A percentile compares a stretch with the other conserved stretches of the same genome.
phyloP scores from a whole-genome alignment of 2,329 filamentous ascomycete genomes.

The Aspergillus sp. region DNA sequence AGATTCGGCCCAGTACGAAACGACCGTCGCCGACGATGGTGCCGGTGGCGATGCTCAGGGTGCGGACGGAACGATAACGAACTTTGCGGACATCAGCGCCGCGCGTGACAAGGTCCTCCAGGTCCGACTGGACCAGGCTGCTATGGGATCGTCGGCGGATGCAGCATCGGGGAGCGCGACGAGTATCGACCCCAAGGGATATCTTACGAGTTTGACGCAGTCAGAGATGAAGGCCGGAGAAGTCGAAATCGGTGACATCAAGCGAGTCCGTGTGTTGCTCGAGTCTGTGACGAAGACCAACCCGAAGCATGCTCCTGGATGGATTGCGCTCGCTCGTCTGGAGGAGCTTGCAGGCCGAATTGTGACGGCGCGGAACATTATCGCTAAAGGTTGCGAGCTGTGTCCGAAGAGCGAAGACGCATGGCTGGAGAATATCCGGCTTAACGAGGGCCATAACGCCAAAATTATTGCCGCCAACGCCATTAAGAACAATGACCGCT shows the following conservation, averaged over 20 bases:
- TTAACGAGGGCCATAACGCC: constrained; percentile 89
- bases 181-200: constrained; percentile 91
- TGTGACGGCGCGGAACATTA: constrained; percentile 82
- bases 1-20: constrained; percentile 76
- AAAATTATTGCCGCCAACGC: constrained; percentile 94
- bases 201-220: constrained; percentile 86
- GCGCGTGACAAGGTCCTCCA: constrained; percentile 94
- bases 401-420: constrained; percentile 93
- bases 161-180: constrained; percentile 76
- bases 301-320: constrained; percentile 87
- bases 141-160: constrained; percentile 66
- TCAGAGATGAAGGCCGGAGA: constrained; percentile 76
- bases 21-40: constrained; percentile 82
- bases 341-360: constrained; percentile 92
- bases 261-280: constrained; percentile 85
- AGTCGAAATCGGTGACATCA: constrained; percentile 88
- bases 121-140: constrained; percentile 88
- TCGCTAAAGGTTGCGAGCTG: constrained; percentile 81
- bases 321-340: constrained; percentile 89
- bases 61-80: constrained; percentile 87
- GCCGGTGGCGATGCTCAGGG: constrained; percentile 48
- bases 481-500: constrained; percentile 85
- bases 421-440: constrained; percentile 92
- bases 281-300: constrained; percentile 98
- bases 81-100: constrained; percentile 95